Conservation (phyloP, 1,139 yeast genomes). For the Sugiyamaella grinbergsii region DNA sequence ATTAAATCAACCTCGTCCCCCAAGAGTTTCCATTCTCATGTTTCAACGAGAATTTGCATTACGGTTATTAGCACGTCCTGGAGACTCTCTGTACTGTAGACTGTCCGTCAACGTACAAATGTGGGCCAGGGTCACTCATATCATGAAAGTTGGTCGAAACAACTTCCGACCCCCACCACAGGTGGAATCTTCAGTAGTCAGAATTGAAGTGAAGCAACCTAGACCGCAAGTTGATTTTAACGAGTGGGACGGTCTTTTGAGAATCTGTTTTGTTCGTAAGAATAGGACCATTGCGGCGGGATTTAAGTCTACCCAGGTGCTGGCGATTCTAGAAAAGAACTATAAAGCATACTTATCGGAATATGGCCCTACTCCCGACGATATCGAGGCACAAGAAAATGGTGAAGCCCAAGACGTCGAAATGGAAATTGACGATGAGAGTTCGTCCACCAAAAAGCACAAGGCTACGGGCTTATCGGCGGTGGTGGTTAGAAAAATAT, state of each 20-base stretch:
- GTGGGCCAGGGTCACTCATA: slow-evolving; percentile 99
- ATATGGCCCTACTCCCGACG: slow-evolving; percentile 41
- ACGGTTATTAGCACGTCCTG: slow-evolving; percentile 91
- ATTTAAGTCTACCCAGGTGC: slow-evolving; percentile 79
- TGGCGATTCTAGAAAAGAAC: slow-evolving; percentile 83
- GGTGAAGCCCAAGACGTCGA: slow-evolving; percentile 49
- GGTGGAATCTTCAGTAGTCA: slow-evolving; percentile 94
- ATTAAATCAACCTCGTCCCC: slow-evolving; percentile 88
- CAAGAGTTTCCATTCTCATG: slow-evolving; percentile 93
- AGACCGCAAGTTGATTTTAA: slow-evolving; percentile 88
- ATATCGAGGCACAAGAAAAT: slow-evolving; percentile 34
- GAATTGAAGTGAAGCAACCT: slow-evolving; percentile 88
- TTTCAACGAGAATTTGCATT: slow-evolving; percentile 97
- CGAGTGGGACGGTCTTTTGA: slow-evolving; percentile 95
- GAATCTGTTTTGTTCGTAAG: slow-evolving; percentile 89
- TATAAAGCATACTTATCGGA: slow-evolving; percentile 77
- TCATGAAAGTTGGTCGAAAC: slow-evolving; percentile 97
- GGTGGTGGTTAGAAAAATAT: slow-evolving; percentile 60
- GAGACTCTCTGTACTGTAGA: slow-evolving; percentile 88
- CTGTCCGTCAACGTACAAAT: slow-evolving; percentile 95
- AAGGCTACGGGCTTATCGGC: slow-evolving; percentile 20
- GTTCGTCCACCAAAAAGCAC: slow-evolving; percentile 49
- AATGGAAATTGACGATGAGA: slow-evolving; percentile 56
- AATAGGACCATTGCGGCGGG: slow-evolving; percentile 93
- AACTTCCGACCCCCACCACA: slow-evolving; percentile 99